Percentiles rank a stretch among this genome's conserved stretches.
phyloP scores from a whole-genome alignment of 768 basidiomycete genomes.

The Lactarius deliciosus region DNA sequence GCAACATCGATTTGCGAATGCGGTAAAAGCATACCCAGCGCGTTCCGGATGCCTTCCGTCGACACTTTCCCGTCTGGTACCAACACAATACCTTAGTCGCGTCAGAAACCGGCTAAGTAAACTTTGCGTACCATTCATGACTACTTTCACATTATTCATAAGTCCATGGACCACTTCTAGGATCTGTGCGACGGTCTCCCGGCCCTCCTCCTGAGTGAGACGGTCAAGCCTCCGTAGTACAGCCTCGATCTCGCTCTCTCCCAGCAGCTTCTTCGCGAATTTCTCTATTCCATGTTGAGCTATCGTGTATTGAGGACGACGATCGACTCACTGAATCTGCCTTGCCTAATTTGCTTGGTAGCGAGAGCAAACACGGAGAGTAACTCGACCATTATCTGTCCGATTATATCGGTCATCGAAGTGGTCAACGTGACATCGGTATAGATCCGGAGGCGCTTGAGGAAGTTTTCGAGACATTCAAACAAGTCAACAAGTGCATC shows the following conservation, averaged over 20 bases:
- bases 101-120: neutral
- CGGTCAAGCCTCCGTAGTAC: neutral
- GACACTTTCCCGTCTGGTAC: neutral
- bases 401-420: neutral
- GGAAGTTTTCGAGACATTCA: slow-evolving; percentile 6
- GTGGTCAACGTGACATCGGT: neutral
- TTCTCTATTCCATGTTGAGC: neutral
- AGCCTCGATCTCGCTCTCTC: slow-evolving; percentile 9
- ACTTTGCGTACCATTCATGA: slow-evolving; percentile 4
- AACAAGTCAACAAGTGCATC: slow-evolving; percentile 10
- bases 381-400: slow-evolving; percentile 9
- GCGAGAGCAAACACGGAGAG: slow-evolving; percentile 5
- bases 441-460: slow-evolving; percentile 9
- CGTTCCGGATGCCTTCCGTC: neutral
- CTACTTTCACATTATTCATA: neutral
- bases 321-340: slow-evolving; percentile 3
- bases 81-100: neutral
- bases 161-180: slow-evolving; percentile 9
- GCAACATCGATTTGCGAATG: neutral
- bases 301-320: no score
- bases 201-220: slow-evolving; percentile 10
- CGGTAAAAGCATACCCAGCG: neutral
- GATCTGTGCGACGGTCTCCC: neutral
- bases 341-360: slow-evolving; percentile 4
- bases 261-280: slow-evolving; percentile 4